These are phyloP conservation scores for Chlamydomonas sp. DNA, from an alignment of 139 green algal species.

Conservation along the genomic window DNA sequence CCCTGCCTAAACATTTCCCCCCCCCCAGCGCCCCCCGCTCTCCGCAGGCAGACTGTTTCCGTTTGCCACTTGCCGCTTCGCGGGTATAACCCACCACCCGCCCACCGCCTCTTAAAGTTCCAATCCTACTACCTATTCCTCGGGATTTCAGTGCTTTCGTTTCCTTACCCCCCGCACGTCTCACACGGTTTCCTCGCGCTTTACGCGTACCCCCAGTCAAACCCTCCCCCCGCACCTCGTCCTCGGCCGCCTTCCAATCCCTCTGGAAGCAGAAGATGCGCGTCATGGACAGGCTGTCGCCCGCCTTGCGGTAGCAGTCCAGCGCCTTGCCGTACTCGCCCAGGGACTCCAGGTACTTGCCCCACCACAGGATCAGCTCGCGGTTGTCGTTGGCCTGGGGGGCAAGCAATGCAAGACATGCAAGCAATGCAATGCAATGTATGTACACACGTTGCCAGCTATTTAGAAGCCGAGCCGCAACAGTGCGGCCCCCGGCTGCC, in stretches of 20 bases:
- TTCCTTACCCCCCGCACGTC: constrained; percentile 32
- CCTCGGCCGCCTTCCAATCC: constrained; percentile 61
- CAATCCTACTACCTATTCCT: background rate
- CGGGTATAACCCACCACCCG: background rate
- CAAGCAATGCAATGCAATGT: background rate
- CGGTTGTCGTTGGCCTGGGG: constrained; percentile 12
- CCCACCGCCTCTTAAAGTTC: background rate
- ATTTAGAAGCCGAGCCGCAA: constrained; percentile 7
- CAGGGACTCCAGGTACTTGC: constrained; percentile 73
- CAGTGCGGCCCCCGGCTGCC: too few species aligned
- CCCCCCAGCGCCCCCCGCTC: too few species aligned
- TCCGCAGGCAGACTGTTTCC: too few species aligned
- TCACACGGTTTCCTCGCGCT: constrained; percentile 50
- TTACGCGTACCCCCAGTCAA: too few species aligned
- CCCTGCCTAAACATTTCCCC: too few species aligned
- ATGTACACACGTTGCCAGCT: background rate
- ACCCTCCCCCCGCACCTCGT: constrained; percentile 44
- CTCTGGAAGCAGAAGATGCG: constrained; percentile 68
- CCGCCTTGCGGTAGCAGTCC: constrained; percentile 65
- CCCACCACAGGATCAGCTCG: constrained; percentile 83
- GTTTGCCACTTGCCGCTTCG: background rate
- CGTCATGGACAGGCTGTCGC: constrained; percentile 70
- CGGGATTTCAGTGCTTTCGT: too few species aligned
- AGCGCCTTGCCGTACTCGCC: constrained; percentile 72
- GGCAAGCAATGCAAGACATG: background rate